These are phyloP conservation scores for Parsonsia alboflavescens DNA, from an alignment of 257 asterid genomes.

Conservation along the genomic window DNA sequence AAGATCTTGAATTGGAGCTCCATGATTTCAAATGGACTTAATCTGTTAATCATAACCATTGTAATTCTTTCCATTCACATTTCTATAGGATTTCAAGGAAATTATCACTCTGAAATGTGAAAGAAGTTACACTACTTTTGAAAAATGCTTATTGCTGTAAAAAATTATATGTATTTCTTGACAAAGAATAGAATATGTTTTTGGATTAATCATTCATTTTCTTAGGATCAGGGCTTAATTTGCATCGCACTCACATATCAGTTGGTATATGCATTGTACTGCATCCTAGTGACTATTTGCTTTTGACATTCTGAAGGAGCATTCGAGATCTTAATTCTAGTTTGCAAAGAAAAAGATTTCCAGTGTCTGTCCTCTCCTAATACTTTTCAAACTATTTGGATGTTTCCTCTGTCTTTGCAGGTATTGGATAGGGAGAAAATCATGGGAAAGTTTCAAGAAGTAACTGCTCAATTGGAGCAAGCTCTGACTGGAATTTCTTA, in stretches of 20 bases:
- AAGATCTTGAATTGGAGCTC: not conserved
- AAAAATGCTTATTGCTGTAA: not conserved
- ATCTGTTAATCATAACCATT: not conserved
- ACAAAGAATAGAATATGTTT: not conserved
- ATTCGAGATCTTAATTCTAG: not conserved
- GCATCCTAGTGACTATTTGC: not conserved
- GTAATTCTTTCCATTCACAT: not conserved
- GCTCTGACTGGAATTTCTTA: slow-evolving; percentile 71
- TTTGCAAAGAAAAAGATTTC: not conserved
- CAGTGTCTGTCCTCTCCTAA: not conserved
- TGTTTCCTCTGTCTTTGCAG: slow-evolving; percentile 35
- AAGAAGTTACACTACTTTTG: not conserved
- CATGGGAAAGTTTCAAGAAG: slow-evolving; percentile 65
- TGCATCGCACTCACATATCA: not conserved
- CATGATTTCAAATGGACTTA: not conserved
- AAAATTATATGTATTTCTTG: not conserved
- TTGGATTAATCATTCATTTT: not conserved
- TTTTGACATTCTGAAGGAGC: not conserved
- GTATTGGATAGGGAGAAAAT: slow-evolving; percentile 82
- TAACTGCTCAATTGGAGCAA: slow-evolving; percentile 74
- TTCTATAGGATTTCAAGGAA: not conserved
- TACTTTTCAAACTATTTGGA: not conserved
- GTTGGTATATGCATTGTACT: not conserved
- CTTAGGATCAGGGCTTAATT: not conserved
- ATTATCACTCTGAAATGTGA: not conserved